A percentile compares a stretch with the other conserved stretches of the same genome.
phyloP scores from a whole-genome alignment of 106 monocot genomes.

The Agapanthus africanus region DNA sequence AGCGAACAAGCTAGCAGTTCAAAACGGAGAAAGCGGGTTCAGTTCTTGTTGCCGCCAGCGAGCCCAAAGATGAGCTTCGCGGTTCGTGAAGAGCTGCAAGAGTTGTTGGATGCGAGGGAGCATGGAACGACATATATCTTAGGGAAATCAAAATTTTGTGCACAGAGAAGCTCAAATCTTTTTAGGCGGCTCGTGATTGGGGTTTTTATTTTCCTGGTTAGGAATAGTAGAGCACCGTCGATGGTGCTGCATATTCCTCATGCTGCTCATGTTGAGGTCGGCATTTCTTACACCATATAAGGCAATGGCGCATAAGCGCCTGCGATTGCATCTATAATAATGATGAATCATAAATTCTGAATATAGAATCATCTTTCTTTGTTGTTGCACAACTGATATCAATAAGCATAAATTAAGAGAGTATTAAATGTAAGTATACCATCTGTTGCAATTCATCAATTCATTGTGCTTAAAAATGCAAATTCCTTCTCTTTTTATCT shows the following conservation, averaged over 20 bases:
- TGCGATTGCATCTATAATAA: too few relatives aligned
- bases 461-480: too few relatives aligned
- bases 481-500: too few relatives aligned
- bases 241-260: conserved; percentile 9
- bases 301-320: too few relatives aligned
- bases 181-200: background rate
- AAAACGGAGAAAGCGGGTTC: conserved; percentile 2
- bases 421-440: too few relatives aligned
- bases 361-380: too few relatives aligned
- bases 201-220: conserved; percentile 13
- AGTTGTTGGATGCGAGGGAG: conserved; percentile 17
- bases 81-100: conserved; percentile 17
- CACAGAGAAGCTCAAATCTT: conserved; percentile 6
- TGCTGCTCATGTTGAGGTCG: conserved; percentile 14
- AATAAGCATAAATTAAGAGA: too few relatives aligned
- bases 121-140: conserved; percentile 15
- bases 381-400: too few relatives aligned
- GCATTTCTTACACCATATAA: conserved; percentile 14
- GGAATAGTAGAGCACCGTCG: conserved; percentile 4
- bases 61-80: conserved; percentile 9
- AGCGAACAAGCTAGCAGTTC: background rate
- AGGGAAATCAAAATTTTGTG: conserved; percentile 4
- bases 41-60: conserved; percentile 12
- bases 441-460: too few relatives aligned
- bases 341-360: too few relatives aligned